Conservation (phyloP, 2,329 filamentous ascomycete species). For the Aspergillus chevalieri region DNA sequence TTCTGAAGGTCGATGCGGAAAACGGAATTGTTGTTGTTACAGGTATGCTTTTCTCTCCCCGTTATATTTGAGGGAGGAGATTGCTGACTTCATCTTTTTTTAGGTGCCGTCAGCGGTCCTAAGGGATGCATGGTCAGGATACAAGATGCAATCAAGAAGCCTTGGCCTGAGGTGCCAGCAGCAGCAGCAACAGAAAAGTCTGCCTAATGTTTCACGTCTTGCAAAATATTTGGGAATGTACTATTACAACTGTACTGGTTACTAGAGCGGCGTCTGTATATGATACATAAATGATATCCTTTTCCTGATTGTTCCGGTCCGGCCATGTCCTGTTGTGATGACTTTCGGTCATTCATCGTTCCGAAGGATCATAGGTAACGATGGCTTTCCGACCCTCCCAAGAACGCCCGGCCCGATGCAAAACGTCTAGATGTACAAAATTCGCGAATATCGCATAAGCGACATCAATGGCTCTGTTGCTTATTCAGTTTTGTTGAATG, state of each 20-base stretch:
- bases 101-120: slow-evolving; percentile 72
- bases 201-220: slow-evolving; percentile 10
- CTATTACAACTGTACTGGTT: slow-evolving; percentile 32
- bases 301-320: slow-evolving; percentile 6
- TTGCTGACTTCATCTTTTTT: slow-evolving; percentile 8
- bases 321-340: slow-evolving; percentile 2
- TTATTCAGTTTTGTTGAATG: slow-evolving; percentile 54
- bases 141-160: slow-evolving; percentile 87
- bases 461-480: slow-evolving; percentile 16
- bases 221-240: slow-evolving; percentile 24
- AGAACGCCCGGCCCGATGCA: slow-evolving; percentile 20
- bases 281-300: slow-evolving; percentile 38
- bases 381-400: slow-evolving; percentile 1
- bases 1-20: slow-evolving; percentile 79
- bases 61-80: neutral
- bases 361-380: neutral
- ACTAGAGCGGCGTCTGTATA: slow-evolving; percentile 34
- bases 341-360: no score
- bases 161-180: slow-evolving; percentile 49
- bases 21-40: slow-evolving; percentile 84
- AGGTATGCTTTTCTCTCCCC: slow-evolving; percentile 45
- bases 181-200: slow-evolving; percentile 6
- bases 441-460: slow-evolving; percentile 22
- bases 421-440: slow-evolving; percentile 19
- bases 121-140: slow-evolving; percentile 80